Evolutionary conservation across 2,329 filamentous ascomycete genomes (phyloP).

Genomic region (Gyromitra esculenta): DNA sequence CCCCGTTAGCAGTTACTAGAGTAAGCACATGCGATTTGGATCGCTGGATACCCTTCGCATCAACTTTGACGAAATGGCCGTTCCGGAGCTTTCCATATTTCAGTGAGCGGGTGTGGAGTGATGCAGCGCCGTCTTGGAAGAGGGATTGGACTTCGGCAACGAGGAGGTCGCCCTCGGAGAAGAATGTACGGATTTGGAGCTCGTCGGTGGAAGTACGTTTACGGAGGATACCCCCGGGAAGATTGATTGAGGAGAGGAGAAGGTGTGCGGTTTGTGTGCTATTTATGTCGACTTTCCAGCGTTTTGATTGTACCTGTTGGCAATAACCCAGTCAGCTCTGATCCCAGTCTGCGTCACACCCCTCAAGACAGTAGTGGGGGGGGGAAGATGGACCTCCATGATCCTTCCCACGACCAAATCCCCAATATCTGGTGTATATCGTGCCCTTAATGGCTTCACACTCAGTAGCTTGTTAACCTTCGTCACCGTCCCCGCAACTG

Average conservation of each 20-base stretch:
- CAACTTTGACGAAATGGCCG: conserved; percentile 84
- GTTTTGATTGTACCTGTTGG: conserved; percentile 77
- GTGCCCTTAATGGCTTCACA: conserved; percentile 85
- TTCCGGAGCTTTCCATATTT: conserved; percentile 97
- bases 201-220: conserved; percentile 95
- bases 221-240: conserved; percentile 90
- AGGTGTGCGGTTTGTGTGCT: conserved; percentile 85
- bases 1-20: conserved; percentile 69
- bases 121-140: conserved; percentile 84
- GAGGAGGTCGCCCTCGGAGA: conserved; percentile 90
- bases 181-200: conserved; percentile 96
- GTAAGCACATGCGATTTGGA: conserved; percentile 89
- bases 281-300: conserved; percentile 95
- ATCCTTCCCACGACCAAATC: conserved; percentile 95
- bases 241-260: conserved; percentile 88
- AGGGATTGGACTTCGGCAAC: conserved; percentile 94
- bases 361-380: not conserved
- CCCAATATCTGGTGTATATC: conserved; percentile 95
- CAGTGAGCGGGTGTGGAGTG: conserved; percentile 86
- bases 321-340: not conserved
- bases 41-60: conserved; percentile 83
- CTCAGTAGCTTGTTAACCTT: conserved; percentile 98
- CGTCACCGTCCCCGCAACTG: conserved; percentile 86
- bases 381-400: conserved; percentile 67
- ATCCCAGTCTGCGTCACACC: not conserved